These are phyloP conservation scores for Ustilago lituana DNA, from an alignment of 1,284 basidiomycete genomes.

Conservation along the genomic window DNA sequence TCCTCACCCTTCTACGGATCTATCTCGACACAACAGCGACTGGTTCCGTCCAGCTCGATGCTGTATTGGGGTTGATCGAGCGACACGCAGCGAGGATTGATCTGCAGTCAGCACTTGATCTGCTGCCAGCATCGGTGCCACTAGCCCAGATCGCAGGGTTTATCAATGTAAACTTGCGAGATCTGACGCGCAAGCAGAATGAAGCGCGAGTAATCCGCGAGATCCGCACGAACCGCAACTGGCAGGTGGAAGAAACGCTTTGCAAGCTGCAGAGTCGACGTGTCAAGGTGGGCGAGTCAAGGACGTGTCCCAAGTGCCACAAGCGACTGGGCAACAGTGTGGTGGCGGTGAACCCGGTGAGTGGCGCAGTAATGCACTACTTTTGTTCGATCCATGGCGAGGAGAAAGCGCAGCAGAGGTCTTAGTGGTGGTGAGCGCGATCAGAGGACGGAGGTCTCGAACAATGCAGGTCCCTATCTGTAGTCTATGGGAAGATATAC, in stretches of 20 bases:
- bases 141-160: slow-evolving; percentile 82
- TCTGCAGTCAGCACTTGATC: slow-evolving; percentile 79
- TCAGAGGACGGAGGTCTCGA: too few species aligned
- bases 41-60: slow-evolving; percentile 65
- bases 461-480: too few species aligned
- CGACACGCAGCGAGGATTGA: slow-evolving; percentile 84
- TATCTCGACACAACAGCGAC: slow-evolving; percentile 74
- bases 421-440: slow-evolving; percentile 1
- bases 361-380: slow-evolving; percentile 62
- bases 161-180: slow-evolving; percentile 52
- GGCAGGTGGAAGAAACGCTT: slow-evolving; percentile 77
- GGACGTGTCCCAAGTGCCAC: slow-evolving; percentile 91
- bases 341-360: slow-evolving; percentile 78
- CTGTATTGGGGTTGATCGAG: slow-evolving; percentile 84
- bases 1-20: slow-evolving; percentile 83
- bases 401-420: slow-evolving; percentile 23
- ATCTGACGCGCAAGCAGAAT: slow-evolving; percentile 35
- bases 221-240: slow-evolving; percentile 76
- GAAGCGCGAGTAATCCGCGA: slow-evolving; percentile 72
- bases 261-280: slow-evolving; percentile 80
- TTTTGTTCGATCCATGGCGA: slow-evolving; percentile 53
- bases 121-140: slow-evolving; percentile 87
- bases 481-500: too few species aligned
- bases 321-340: slow-evolving; percentile 93
- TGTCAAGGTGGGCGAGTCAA: slow-evolving; percentile 87